A percentile compares a stretch with the other conserved stretches of the same genome.
phyloP scores from a whole-genome alignment of 2,329 filamentous ascomycete species.

The Pezicula neosporulosa region DNA sequence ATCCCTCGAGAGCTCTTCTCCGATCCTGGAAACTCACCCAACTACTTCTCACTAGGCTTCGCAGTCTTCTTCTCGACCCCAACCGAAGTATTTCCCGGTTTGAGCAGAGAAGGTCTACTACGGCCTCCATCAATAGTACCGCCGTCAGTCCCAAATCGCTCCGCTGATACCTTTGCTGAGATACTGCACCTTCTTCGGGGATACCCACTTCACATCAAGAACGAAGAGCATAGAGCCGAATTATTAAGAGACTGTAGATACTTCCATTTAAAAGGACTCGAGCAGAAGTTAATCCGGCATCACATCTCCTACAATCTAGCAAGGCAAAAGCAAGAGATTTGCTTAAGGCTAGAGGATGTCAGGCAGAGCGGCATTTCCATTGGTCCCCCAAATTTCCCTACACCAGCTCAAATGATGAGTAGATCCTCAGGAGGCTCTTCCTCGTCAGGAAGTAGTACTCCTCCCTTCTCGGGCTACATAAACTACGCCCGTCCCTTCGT shows the following conservation, averaged over 20 bases:
- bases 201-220: slow-evolving; percentile 74
- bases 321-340: slow-evolving; percentile 68
- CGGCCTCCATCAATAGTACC: slow-evolving; percentile 84
- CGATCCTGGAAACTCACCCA: slow-evolving; percentile 83
- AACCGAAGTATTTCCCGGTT: slow-evolving; percentile 78
- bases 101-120: slow-evolving; percentile 74
- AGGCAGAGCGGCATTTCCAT: slow-evolving; percentile 80
- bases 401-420: slow-evolving; percentile 12
- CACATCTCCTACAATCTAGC: slow-evolving; percentile 71
- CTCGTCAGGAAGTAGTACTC: slow-evolving; percentile 12
- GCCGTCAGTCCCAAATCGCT: slow-evolving; percentile 75
- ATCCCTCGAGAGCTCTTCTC: slow-evolving; percentile 87
- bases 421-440: no score
- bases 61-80: slow-evolving; percentile 81
- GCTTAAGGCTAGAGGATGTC: slow-evolving; percentile 79
- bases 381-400: slow-evolving; percentile 27
- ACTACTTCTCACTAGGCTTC: slow-evolving; percentile 92
- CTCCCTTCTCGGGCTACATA: slow-evolving; percentile 52
- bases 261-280: slow-evolving; percentile 87
- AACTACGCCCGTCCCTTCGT: slow-evolving; percentile 82
- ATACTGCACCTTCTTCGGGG: slow-evolving; percentile 78
- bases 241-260: slow-evolving; percentile 86
- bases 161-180: slow-evolving; percentile 80
- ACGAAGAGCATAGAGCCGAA: slow-evolving; percentile 71
- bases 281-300: slow-evolving; percentile 82